Conservation (phyloP, 345 rosid genomes). For the Lepidium didymum region DNA sequence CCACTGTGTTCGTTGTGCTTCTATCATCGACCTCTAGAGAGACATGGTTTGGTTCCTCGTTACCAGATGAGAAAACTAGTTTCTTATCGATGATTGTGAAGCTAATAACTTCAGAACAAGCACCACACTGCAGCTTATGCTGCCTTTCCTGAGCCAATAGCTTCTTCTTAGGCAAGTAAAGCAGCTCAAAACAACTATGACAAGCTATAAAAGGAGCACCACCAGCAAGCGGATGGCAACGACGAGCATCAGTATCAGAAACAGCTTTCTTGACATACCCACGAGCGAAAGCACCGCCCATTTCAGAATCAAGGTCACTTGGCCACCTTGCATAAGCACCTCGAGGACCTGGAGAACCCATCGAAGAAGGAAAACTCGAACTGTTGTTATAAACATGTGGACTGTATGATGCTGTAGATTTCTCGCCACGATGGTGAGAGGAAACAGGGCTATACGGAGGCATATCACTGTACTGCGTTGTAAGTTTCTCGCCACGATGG, state of each 20-base stretch:
- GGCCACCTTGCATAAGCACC: conserved; percentile 31
- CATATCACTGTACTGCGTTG: conserved; percentile 8
- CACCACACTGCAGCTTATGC: conserved; percentile 51
- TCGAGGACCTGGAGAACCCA: conserved; percentile 26
- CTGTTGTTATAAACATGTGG: neutral
- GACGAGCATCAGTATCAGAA: conserved; percentile 26
- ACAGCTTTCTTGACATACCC: conserved; percentile 34
- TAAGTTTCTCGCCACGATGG: conserved; percentile 15
- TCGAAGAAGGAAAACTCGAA: conserved; percentile 21
- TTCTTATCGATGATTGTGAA: conserved; percentile 35
- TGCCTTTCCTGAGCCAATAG: conserved; percentile 27
- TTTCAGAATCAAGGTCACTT: conserved; percentile 28
- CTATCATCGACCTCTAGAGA: conserved; percentile 13
- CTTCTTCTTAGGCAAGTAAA: conserved; percentile 44
- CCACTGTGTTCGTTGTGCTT: conserved; percentile 3
- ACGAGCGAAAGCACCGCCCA: conserved; percentile 39
- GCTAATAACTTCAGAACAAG: conserved; percentile 43
- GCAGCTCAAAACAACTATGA: conserved; percentile 51
- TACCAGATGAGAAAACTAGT: conserved; percentile 31
- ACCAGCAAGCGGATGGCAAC: conserved; percentile 45
- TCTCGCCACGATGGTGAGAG: conserved; percentile 17
- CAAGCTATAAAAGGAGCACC: conserved; percentile 69
- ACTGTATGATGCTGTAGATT: neutral
- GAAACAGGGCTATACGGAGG: conserved; percentile 26
- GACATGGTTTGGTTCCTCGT: conserved; percentile 10